Evolutionary conservation across 202 grass and related monocot species (phyloP).

Genomic region (Schoenoplectus triqueter): DNA sequence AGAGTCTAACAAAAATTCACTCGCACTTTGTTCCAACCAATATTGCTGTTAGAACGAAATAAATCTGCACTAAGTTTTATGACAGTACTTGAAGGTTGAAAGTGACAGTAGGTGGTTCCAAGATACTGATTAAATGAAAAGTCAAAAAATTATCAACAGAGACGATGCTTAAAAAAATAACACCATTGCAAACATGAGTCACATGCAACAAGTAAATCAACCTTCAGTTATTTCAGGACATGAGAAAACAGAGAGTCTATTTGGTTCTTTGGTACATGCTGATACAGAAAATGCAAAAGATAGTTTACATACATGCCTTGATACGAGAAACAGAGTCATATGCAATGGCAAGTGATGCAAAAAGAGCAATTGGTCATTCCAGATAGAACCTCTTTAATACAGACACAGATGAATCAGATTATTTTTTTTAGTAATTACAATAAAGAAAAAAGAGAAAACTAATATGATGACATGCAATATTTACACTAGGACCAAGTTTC

Average conservation of each 20-base stretch:
- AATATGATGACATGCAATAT: too few relatives aligned
- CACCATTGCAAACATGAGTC: not conserved
- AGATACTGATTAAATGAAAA: not conserved
- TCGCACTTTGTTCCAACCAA: not conserved
- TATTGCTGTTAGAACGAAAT: not conserved
- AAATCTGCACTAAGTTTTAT: not conserved
- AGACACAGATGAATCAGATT: not conserved
- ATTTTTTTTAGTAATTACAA: too few relatives aligned
- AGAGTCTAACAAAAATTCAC: not conserved
- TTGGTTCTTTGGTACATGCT: not conserved
- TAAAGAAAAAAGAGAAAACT: too few relatives aligned
- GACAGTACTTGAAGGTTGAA: conserved; percentile 7
- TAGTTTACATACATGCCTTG: not conserved
- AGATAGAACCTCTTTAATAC: not conserved
- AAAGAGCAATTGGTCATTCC: not conserved
- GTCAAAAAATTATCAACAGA: not conserved
- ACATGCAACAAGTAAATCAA: not conserved
- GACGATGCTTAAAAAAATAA: not conserved
- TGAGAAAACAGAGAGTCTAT: not conserved
- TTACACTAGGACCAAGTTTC: too few relatives aligned
- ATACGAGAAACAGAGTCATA: not conserved
- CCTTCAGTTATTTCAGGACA: not conserved
- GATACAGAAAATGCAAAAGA: not conserved
- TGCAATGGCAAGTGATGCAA: not conserved
- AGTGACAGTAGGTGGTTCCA: not conserved